These are phyloP conservation scores for Dactylonectria estremocensis DNA, from an alignment of 2,329 filamentous ascomycete species.

Conservation along the genomic window DNA sequence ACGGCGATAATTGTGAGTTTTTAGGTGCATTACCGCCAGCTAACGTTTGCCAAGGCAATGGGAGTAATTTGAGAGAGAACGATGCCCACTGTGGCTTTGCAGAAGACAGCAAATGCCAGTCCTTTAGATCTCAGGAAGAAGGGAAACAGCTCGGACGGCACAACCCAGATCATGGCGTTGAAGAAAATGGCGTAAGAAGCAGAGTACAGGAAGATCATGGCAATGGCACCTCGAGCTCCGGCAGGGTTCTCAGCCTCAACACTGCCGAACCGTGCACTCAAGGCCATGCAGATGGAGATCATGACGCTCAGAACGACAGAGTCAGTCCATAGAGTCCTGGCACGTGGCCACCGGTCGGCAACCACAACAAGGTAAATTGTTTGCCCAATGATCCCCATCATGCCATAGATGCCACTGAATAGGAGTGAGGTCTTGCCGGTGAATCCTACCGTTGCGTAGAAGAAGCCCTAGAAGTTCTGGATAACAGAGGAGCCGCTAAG, in stretches of 20 bases:
- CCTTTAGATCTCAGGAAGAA: conserved; percentile 39
- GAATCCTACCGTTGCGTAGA: conserved; percentile 61
- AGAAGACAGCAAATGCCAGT: conserved; percentile 45
- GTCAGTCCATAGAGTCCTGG: conserved; percentile 33
- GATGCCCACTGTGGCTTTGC: conserved; percentile 48
- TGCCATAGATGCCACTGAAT: conserved; percentile 61
- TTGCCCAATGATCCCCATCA: conserved; percentile 52
- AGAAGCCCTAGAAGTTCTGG: conserved; percentile 53
- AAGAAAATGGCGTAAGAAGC: conserved; percentile 51
- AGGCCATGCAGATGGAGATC: conserved; percentile 47
- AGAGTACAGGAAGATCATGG: conserved; percentile 52
- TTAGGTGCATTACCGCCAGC: conserved; percentile 5
- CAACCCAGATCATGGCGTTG: conserved; percentile 52
- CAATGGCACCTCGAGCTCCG: conserved; percentile 46
- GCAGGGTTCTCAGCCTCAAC: conserved; percentile 34
- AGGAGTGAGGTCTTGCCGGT: conserved; percentile 63
- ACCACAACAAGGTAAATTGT: conserved; percentile 49
- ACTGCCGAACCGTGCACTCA: conserved; percentile 40
- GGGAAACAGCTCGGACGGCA: conserved; percentile 49
- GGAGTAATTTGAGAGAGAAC: conserved; percentile 49
- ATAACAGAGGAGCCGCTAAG: conserved; percentile 47
- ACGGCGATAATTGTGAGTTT: conserved; percentile 14
- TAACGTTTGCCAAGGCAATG: conserved; percentile 34
- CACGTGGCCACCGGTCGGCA: conserved; percentile 50
- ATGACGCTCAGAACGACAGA: conserved; percentile 37